Evolutionary conservation across 2,329 filamentous ascomycete genomes (phyloP).

Genomic region (Chlorencoelia australis): DNA sequence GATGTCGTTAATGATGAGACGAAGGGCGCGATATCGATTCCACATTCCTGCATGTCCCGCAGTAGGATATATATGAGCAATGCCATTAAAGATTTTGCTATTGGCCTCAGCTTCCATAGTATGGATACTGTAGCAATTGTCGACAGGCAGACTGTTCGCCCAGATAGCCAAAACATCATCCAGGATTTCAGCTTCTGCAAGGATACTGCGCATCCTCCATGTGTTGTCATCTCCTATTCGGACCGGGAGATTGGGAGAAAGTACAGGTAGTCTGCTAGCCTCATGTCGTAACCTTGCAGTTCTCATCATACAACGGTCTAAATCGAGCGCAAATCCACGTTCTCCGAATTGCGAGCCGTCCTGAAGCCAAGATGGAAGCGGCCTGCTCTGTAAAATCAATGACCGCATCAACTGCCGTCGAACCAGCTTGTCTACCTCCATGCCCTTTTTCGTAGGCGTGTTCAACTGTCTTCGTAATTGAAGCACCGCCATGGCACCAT

Average conservation of each 20-base stretch:
- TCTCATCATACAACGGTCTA: slow-evolving; percentile 4
- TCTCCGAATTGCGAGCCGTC: slow-evolving; percentile 1
- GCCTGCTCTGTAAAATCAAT: background rate
- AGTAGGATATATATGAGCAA: slow-evolving; percentile 7
- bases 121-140: slow-evolving; percentile 2
- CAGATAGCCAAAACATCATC: slow-evolving; percentile 6
- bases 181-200: slow-evolving; percentile 4
- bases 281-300: slow-evolving; percentile 5
- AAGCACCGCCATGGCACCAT: slow-evolving; percentile 4
- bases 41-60: slow-evolving; percentile 10
- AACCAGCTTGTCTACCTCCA: background rate
- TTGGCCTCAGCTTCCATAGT: background rate
- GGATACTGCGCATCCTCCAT: background rate
- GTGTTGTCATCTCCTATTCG: too few relatives aligned
- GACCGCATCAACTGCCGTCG: background rate
- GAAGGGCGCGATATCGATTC: slow-evolving; percentile 9
- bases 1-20: slow-evolving; percentile 7
- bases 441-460: background rate
- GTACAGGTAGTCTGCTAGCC: background rate
- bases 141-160: slow-evolving; percentile 5
- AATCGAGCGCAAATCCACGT: slow-evolving; percentile 2
- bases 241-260: too few relatives aligned
- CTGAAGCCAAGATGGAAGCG: background rate
- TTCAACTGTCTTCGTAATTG: background rate
- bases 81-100: background rate